Evolutionary conservation across 306 rosid genomes (phyloP).

Genomic region (Cicer pinnatifidum): DNA sequence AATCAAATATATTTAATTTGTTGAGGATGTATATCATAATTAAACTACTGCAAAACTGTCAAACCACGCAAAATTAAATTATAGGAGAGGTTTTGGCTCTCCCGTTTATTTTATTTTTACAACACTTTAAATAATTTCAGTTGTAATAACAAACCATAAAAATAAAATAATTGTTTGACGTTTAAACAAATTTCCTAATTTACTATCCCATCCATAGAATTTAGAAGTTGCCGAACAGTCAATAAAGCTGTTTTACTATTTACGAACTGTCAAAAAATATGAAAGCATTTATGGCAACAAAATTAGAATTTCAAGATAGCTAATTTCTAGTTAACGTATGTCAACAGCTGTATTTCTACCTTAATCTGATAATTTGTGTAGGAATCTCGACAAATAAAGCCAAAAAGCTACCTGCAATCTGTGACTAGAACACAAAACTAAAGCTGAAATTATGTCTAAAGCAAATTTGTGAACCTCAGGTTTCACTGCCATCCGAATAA

Average conservation of each 20-base stretch:
- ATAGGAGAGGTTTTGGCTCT: no score
- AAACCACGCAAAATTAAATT: no score
- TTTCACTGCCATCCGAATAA: conserved; percentile 69
- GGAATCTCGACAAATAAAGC: conserved; percentile 70
- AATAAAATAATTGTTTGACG: neutral
- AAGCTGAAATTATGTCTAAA: conserved; percentile 65
- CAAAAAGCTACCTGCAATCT: conserved; percentile 64
- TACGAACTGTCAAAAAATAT: neutral
- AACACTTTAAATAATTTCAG: no score
- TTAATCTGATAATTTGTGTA: conserved; percentile 63
- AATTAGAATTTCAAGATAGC: conserved; percentile 10
- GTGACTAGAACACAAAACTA: conserved; percentile 57
- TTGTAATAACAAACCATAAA: neutral
- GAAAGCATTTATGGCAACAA: conserved; percentile 4
- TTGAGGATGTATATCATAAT: no score
- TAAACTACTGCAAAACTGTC: no score
- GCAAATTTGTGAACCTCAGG: conserved; percentile 81
- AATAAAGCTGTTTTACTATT: conserved; percentile 3
- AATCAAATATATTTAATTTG: no score
- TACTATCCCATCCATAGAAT: conserved; percentile 1
- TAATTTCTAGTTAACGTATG: conserved; percentile 39
- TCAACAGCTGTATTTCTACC: conserved; percentile 38
- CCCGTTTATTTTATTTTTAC: no score
- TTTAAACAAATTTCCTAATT: neutral
- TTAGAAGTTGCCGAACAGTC: neutral